phyloP scores from a whole-genome alignment of 345 rosid species.

The Toxicodendron radicans region DNA sequence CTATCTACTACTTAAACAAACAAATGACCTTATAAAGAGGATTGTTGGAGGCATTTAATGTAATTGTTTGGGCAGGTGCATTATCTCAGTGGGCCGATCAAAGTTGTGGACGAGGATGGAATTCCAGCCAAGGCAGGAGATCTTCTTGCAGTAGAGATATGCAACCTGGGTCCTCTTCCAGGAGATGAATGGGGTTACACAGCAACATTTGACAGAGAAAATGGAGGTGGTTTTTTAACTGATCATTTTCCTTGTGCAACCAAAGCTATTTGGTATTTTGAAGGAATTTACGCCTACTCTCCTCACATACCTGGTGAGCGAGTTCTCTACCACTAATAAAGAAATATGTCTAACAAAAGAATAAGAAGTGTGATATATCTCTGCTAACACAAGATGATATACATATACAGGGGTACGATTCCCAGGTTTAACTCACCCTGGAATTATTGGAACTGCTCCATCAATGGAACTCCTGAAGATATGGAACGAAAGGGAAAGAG shows the following conservation, averaged over 20 bases:
- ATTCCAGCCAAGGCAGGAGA: conserved; percentile 75
- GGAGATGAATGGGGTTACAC: conserved; percentile 94
- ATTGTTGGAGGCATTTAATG: too few relatives aligned
- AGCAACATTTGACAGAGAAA: conserved; percentile 77
- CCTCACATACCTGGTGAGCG: conserved; percentile 83
- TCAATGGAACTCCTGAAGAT: conserved; percentile 70
- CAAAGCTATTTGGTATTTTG: conserved; percentile 94
- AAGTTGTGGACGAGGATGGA: conserved; percentile 62
- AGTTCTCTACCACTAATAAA: background rate
- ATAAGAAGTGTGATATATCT: background rate
- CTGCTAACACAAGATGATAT: conserved; percentile 7
- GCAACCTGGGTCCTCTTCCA: conserved; percentile 83
- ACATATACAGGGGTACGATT: conserved; percentile 66
- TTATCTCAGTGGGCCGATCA: conserved; percentile 78
- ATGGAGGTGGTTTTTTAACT: conserved; percentile 86
- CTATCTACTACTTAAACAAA: too few relatives aligned
- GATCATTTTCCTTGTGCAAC: conserved; percentile 90
- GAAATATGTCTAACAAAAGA: background rate
- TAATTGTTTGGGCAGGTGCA: conserved; percentile 47
- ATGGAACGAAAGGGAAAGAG: conserved; percentile 83
- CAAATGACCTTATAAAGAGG: too few relatives aligned
- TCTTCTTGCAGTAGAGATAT: conserved; percentile 79
- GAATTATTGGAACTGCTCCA: conserved; percentile 87
- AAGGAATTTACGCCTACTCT: conserved; percentile 88
- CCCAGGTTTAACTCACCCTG: conserved; percentile 89